Conservation (phyloP, 2,329 filamentous ascomycete genomes). For the Pochonia chlamydosporia region DNA sequence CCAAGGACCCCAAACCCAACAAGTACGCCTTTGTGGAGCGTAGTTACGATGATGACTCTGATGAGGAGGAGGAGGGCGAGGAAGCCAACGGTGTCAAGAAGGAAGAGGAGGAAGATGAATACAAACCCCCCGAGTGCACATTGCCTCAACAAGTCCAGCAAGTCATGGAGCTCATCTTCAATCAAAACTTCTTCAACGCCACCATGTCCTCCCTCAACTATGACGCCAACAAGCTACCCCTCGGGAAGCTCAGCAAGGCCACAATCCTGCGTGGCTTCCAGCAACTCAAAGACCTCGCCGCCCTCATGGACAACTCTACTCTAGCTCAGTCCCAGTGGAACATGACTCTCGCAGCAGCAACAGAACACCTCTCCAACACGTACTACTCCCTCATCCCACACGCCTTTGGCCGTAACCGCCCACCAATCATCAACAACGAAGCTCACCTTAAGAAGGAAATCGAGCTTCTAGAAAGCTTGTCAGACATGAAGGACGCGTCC, state of each 20-base stretch:
- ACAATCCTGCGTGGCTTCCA: constrained; percentile 73
- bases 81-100: constrained; percentile 25
- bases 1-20: constrained; percentile 50
- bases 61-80: constrained; percentile 32
- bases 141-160: constrained; percentile 56
- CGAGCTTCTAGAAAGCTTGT: constrained; percentile 72
- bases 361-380: constrained; percentile 63
- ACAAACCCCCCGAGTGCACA: constrained; percentile 44
- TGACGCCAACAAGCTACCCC: constrained; percentile 68
- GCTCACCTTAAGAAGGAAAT: constrained; percentile 66
- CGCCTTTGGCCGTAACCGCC: constrained; percentile 66
- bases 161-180: constrained; percentile 79
- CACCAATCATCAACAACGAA: constrained; percentile 58
- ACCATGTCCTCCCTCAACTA: constrained; percentile 65
- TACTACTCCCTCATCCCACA: constrained; percentile 84
- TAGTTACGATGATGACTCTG: constrained; percentile 67
- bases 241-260: constrained; percentile 77
- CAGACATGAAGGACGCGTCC: constrained; percentile 78
- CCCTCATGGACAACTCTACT: constrained; percentile 50
- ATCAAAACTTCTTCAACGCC: constrained; percentile 62
- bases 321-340: constrained; percentile 40
- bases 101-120: constrained; percentile 27
- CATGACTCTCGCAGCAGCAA: constrained; percentile 32
- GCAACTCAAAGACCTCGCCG: constrained; percentile 68
- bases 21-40: constrained; percentile 79